phyloP scores from a whole-genome alignment of 345 rosid species.

The Chamaenerion angustifolium region DNA sequence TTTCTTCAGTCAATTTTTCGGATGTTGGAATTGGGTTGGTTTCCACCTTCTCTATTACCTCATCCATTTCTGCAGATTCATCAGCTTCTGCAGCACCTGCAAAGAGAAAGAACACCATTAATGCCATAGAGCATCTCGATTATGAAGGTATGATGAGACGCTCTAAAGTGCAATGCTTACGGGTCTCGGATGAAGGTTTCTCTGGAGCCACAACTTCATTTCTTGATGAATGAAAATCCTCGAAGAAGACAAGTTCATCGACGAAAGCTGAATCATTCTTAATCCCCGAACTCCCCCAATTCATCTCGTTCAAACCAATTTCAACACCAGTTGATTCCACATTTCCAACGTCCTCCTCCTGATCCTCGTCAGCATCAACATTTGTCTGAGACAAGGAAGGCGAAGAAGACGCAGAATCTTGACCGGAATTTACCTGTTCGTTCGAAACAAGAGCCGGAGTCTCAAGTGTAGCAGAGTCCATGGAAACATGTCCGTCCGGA shows the following conservation, averaged over 20 bases:
- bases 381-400: slow-evolving; percentile 9
- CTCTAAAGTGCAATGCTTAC: slow-evolving; percentile 30
- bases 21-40: slow-evolving; percentile 11
- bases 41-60: slow-evolving; percentile 12
- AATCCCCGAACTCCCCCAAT: slow-evolving; percentile 13
- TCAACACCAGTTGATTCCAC: slow-evolving; percentile 8
- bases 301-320: slow-evolving; percentile 27
- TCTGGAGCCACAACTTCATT: slow-evolving; percentile 11
- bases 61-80: slow-evolving; percentile 20
- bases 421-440: too few species aligned
- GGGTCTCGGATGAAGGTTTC: slow-evolving; percentile 15
- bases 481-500: slow-evolving; percentile 22
- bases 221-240: slow-evolving; percentile 18
- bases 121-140: too few species aligned
- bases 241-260: slow-evolving; percentile 28
- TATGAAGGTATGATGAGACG: too few species aligned
- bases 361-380: slow-evolving; percentile 11
- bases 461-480: not conserved
- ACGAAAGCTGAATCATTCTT: slow-evolving; percentile 8
- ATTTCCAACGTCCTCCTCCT: slow-evolving; percentile 5
- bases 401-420: not conserved
- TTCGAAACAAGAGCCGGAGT: too few species aligned
- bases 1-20: slow-evolving; percentile 27
- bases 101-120: not conserved
- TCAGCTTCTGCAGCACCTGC: slow-evolving; percentile 26